Conservation (phyloP, 208 protist species). For the Leptomonas seymouri region DNA sequence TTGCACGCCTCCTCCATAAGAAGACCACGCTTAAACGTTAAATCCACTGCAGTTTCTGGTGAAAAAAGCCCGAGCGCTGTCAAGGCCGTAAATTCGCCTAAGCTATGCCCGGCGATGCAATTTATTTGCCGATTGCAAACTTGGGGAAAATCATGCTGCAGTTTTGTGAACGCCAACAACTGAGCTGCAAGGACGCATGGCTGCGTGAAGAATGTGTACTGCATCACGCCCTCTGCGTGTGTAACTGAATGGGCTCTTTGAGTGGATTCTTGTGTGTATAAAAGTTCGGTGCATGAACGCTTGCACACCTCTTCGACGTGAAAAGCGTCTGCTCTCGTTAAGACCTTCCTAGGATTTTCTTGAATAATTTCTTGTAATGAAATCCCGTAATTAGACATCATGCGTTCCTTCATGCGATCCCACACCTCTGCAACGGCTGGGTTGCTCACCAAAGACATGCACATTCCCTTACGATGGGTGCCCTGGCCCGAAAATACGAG, state of each 20-base stretch:
- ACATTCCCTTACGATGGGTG: slow-evolving; percentile 76
- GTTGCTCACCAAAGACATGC: slow-evolving; percentile 53
- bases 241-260: slow-evolving; percentile 37
- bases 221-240: slow-evolving; percentile 72
- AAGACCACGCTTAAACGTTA: slow-evolving; percentile 78
- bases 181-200: slow-evolving; percentile 82
- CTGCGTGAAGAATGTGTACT: slow-evolving; percentile 81
- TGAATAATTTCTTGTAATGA: slow-evolving; percentile 72
- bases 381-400: slow-evolving; percentile 77
- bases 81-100: slow-evolving; percentile 89
- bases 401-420: slow-evolving; percentile 72
- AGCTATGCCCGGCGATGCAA: slow-evolving; percentile 76
- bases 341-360: slow-evolving; percentile 70
- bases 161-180: slow-evolving; percentile 48
- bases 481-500: slow-evolving; percentile 88
- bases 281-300: slow-evolving; percentile 38
- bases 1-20: slow-evolving; percentile 80
- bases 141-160: slow-evolving; percentile 15
- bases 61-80: slow-evolving; percentile 72
- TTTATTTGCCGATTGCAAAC: slow-evolving; percentile 27
- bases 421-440: slow-evolving; percentile 52
- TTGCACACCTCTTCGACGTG: slow-evolving; percentile 46
- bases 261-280: slow-evolving; percentile 58
- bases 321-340: slow-evolving; percentile 52
- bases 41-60: slow-evolving; percentile 66